phyloP scores from a whole-genome alignment of 2,329 filamentous ascomycete genomes.

The Alternaria brassicae region DNA sequence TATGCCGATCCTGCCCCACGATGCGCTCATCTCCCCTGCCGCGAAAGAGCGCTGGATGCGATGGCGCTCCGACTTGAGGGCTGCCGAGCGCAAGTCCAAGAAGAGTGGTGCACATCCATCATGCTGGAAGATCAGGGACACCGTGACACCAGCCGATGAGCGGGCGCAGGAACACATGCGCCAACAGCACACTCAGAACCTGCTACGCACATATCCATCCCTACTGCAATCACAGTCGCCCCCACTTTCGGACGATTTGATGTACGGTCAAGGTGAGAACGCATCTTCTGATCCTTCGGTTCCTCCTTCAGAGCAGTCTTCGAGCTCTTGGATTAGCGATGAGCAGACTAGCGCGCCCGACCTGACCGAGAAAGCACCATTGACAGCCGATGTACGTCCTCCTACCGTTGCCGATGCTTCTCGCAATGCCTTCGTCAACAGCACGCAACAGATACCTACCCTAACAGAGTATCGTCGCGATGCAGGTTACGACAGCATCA shows the following conservation, averaged over 20 bases:
- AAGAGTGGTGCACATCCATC: slow-evolving; percentile 40
- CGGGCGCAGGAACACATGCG: slow-evolving; percentile 44
- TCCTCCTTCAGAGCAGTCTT: slow-evolving; percentile 27
- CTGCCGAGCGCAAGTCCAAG: slow-evolving; percentile 61
- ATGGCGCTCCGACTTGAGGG: slow-evolving; percentile 76
- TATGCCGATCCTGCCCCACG: slow-evolving; percentile 74
- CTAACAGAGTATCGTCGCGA: slow-evolving; percentile 28
- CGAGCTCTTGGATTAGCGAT: slow-evolving; percentile 26
- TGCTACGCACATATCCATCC: slow-evolving; percentile 30
- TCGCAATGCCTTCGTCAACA: slow-evolving; percentile 53
- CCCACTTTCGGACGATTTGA: slow-evolving; percentile 28
- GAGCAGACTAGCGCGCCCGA: slow-evolving; percentile 26
- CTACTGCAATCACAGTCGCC: slow-evolving; percentile 30
- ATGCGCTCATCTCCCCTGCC: slow-evolving; percentile 78
- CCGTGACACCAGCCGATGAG: slow-evolving; percentile 39
- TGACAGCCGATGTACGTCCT: slow-evolving; percentile 13
- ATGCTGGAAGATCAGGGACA: slow-evolving; percentile 34
- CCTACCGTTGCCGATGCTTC: slow-evolving; percentile 43
- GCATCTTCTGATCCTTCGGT: slow-evolving; percentile 23
- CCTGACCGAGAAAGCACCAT: slow-evolving; percentile 17
- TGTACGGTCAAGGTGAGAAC: slow-evolving; percentile 23
- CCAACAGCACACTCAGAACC: slow-evolving; percentile 48
- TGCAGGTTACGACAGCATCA: slow-evolving; percentile 11
- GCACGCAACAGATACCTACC: slow-evolving; percentile 51
- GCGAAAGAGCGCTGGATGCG: slow-evolving; percentile 79